A percentile compares a stretch with the other conserved stretches of the same genome.
These are phyloP conservation scores for Penicillium sp. DNA, from an alignment of 2,329 filamentous ascomycete species.

Conservation along the genomic window DNA sequence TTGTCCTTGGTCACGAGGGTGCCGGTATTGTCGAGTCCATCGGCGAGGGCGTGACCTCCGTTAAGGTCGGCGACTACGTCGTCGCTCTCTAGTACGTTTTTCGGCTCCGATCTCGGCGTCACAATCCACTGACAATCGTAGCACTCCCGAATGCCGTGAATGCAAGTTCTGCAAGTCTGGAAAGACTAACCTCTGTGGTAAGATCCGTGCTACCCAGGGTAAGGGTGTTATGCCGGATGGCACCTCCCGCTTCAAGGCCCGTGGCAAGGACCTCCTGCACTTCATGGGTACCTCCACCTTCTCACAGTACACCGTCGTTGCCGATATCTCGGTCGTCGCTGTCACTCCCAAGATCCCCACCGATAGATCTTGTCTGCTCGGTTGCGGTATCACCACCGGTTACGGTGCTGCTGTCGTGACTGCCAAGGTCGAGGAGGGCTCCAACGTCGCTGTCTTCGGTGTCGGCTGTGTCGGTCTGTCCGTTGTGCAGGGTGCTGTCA, in stretches of 20 bases:
- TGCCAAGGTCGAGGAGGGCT: conserved; percentile 84
- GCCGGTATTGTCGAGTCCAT: conserved; percentile 90
- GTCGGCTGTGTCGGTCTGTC: conserved; percentile 94
- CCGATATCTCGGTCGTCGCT: conserved; percentile 95
- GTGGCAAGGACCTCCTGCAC: conserved; percentile 91
- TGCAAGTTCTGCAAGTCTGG: conserved; percentile 99
- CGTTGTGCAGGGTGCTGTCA: conserved; percentile 89
- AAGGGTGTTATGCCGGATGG: conserved; percentile 96
- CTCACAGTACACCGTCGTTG: conserved; percentile 97
- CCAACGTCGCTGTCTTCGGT: conserved; percentile 88
- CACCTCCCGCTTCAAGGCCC: conserved; percentile 89
- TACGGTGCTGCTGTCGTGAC: conserved; percentile 95
- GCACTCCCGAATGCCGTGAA: conserved; percentile 93
- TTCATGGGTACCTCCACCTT: conserved; percentile 99
- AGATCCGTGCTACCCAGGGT: conserved; percentile 96
- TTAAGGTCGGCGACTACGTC: conserved; percentile 91
- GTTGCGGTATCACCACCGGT: conserved; percentile 97
- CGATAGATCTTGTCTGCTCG: conserved; percentile 92
- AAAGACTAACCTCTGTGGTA: conserved; percentile 98
- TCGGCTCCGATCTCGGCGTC: background rate
- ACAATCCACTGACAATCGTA: conserved; percentile 39
- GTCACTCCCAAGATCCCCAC: conserved; percentile 88
- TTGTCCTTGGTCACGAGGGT: conserved; percentile 86
- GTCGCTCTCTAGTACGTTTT: conserved; percentile 74
- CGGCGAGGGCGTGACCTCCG: conserved; percentile 89